Base-by-base conservation (phyloP, 1,139 yeast species). In the Hansenula sp. region DNA sequence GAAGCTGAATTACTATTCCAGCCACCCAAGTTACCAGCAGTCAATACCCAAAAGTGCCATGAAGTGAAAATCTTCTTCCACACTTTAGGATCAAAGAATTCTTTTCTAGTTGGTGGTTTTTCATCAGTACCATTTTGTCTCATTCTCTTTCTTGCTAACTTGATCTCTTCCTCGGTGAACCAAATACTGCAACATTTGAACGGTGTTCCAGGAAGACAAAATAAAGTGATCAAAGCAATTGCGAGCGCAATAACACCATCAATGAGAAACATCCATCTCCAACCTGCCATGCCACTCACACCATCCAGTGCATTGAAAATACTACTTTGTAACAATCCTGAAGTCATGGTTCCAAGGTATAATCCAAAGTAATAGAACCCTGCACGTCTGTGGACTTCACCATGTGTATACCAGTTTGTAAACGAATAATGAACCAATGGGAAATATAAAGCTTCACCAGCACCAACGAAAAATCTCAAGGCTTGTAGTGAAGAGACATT, bases 221-320 rank as follows among this genome's bases (percentile, higher is more conserved):
- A 75, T 53, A 80, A 71, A 0, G 90, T 91, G 48, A 79, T 62
- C 19, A 84, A 24, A 13, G 85, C 89, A 43, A 84, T 78, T 3
- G 68, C 76, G 29, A 82, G 56, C 3, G 89, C 77, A 34, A 82
- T 69, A 39, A 79, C 61, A 9, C 84, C 85, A 60, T 84, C 89
- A 50, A 84, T 72, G 47, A 84, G 74, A 57, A 80, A 84, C 63
- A 81, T 77, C 89, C 90, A 84, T 64, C 81, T 74, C 90, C 90
- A 84, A 12, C 86, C 80, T 30, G 65, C 71, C 30, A 78, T 64
- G 1, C 86, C 84, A 45, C 62, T 61, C 6, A 60, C 61, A 28
- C 78, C 79, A 44, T 71, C 66, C 52, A 79, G 56, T 21, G 63
- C 53, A 37, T 73, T 62, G 53, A 67, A 76, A 40, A 81, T 76